Evolutionary conservation across 306 rosid species (phyloP), one percentile per base, ranked within the genome.

Genomic region (Cucumis hystrix): DNA sequence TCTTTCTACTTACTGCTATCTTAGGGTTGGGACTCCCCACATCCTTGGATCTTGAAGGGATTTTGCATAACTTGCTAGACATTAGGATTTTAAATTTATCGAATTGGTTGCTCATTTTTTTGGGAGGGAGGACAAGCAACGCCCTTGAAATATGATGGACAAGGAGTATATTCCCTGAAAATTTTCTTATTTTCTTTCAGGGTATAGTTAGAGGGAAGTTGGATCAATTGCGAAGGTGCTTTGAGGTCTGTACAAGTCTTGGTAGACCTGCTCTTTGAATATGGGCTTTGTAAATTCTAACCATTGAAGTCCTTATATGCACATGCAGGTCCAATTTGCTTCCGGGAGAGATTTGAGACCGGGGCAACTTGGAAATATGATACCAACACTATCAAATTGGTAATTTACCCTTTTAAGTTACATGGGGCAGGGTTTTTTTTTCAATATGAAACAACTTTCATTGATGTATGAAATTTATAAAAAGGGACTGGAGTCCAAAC

Each of bases 331-430:
- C 81, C 99, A 95, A 80, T 92, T 95, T 89, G 97, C 97, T 74
- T 97, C 97, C 1, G 97, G 99, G 76, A 95, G 99, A 83, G 99
- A 95, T 84, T 88, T 87, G 80, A 91, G 93, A 85, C 99, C 97
- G 64, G 97, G 85, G 61, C 96, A 95, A 80, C 91, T 95, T 83
- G 97, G 99, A 80, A 84, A 76, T 81, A 95, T 89, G 97, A 92
- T 95, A 74, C 92, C 88, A 33, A 95, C 97, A 23, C 89, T 95
- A 71, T 92, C 97, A 79, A 88, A 80, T 83, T 95, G 99, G 99
- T 95, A 92, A 47, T 2, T 75, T 18, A 78, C 82, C 54, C 18
- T 74, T 76, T 84, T 45, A 79, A 41, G 77, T 51, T 49, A 28
- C 45, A 72, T 51, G 37, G 77, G 35, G 35, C 35, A 33, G 35